These are phyloP conservation scores for Erysimum cheiranthoides DNA, from an alignment of 345 rosid genomes.

Conservation along the genomic window DNA sequence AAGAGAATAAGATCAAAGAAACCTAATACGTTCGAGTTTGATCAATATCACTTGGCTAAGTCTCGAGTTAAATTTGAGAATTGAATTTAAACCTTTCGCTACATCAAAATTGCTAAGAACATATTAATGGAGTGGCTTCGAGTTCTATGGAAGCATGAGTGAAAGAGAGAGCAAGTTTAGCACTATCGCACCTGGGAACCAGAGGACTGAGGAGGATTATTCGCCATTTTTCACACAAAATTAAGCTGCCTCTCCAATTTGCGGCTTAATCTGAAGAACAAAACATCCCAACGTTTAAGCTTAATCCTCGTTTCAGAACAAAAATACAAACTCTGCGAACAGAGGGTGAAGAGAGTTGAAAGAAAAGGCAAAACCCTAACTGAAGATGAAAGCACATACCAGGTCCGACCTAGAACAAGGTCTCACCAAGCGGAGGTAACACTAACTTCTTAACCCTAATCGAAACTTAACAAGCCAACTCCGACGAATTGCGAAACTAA, in stretches of 20 bases:
- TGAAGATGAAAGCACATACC: constrained; percentile 16
- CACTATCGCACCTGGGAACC: constrained; percentile 60
- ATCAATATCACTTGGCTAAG: neutral
- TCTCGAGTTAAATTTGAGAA: neutral
- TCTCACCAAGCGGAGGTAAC: constrained; percentile 18
- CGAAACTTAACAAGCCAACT: neutral
- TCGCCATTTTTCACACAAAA: constrained; percentile 58
- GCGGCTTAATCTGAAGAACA: constrained; percentile 29
- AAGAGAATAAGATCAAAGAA: neutral
- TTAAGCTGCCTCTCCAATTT: constrained; percentile 29
- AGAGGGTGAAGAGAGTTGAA: neutral
- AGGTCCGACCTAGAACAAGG: neutral
- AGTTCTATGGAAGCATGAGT: constrained; percentile 22
- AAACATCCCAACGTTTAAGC: constrained; percentile 15
- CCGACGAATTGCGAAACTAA: neutral
- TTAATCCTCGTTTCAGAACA: neutral
- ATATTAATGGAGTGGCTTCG: constrained; percentile 5
- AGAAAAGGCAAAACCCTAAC: neutral
- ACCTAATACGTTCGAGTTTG: neutral
- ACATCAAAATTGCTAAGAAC: neutral
- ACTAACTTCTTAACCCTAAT: constrained; percentile 25
- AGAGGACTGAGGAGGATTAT: constrained; percentile 68
- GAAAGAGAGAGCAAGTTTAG: constrained; percentile 19
- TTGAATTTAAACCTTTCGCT: neutral
- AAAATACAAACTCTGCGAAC: neutral